phyloP scores from a whole-genome alignment of 495 filamentous ascomycete genomes.

The Sphaerosporella brunnea region DNA sequence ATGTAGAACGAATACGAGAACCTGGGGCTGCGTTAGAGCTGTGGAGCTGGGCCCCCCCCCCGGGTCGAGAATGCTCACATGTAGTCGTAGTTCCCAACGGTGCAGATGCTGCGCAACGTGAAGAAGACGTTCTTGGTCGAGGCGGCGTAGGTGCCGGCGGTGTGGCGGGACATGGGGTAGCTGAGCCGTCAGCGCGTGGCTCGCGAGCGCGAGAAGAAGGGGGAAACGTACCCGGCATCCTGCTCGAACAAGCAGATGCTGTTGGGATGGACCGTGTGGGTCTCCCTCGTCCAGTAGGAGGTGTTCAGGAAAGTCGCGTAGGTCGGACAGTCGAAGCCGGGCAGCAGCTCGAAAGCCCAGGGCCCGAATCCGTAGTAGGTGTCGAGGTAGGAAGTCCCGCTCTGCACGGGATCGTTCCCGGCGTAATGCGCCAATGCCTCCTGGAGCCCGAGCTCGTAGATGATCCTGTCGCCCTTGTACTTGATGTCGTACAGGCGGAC shows the following conservation, averaged over 20 bases:
- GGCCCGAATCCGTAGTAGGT: constrained; percentile 34
- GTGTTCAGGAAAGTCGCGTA: constrained; percentile 33
- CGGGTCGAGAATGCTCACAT: constrained; percentile 6
- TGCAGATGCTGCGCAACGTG: constrained; percentile 31
- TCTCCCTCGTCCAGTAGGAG: constrained; percentile 28
- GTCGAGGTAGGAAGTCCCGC: constrained; percentile 31
- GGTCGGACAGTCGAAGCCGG: constrained; percentile 36
- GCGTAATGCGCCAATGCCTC: constrained; percentile 41
- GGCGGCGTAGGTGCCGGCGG: no score
- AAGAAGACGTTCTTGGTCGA: no score
- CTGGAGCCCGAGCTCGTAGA: constrained; percentile 40
- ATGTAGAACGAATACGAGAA: constrained; percentile 35
- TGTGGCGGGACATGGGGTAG: no score
- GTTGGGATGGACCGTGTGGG: constrained; percentile 29
- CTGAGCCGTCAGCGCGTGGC: no score
- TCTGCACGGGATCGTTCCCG: constrained; percentile 33
- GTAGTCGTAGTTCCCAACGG: constrained; percentile 41
- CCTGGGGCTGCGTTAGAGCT: neutral
- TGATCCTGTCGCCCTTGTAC: constrained; percentile 36
- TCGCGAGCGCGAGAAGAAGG: no score
- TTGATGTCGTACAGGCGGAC: constrained; percentile 34
- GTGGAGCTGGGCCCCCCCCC: no score
- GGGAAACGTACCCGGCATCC: constrained; percentile 15
- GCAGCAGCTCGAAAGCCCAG: constrained; percentile 31
- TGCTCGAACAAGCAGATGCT: constrained; percentile 37